phyloP scores from a whole-genome alignment of 1,284 basidiomycete genomes.

The Grifola frondosa region DNA sequence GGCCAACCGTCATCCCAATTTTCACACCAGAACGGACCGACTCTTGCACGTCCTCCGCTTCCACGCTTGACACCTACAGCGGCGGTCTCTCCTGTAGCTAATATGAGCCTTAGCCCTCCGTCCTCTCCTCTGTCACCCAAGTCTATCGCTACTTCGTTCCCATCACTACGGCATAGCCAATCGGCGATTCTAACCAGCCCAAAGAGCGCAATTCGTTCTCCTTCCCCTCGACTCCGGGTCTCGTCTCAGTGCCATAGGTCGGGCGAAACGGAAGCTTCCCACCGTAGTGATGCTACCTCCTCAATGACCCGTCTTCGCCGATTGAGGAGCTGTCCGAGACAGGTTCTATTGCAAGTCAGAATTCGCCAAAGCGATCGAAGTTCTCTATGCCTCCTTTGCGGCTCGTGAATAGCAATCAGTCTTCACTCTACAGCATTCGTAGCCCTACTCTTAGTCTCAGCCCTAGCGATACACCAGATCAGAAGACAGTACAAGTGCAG shows the following conservation, averaged over 20 bases:
- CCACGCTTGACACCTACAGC: neutral
- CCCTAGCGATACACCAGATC: constrained; percentile 32
- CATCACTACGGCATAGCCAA: constrained; percentile 25
- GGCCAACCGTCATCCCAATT: constrained; percentile 7
- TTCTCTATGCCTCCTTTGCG: constrained; percentile 14
- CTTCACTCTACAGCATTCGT: constrained; percentile 9
- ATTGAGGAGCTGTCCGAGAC: constrained; percentile 4
- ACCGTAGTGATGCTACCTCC: constrained; percentile 24
- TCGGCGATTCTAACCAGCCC: constrained; percentile 25
- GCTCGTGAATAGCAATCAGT: constrained; percentile 14
- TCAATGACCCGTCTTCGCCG: too few species aligned
- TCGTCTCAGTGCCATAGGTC: too few species aligned
- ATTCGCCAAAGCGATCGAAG: too few species aligned
- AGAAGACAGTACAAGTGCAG: constrained; percentile 64
- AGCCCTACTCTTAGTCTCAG: constrained; percentile 40
- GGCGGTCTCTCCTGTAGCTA: constrained; percentile 13
- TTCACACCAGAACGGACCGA: too few species aligned
- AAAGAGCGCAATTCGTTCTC: constrained; percentile 10
- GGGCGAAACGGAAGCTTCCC: constrained; percentile 20
- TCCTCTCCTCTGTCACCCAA: constrained; percentile 17
- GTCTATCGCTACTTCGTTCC: constrained; percentile 9
- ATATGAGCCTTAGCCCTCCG: constrained; percentile 18
- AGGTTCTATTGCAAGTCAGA: too few species aligned
- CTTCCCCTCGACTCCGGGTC: constrained; percentile 15
- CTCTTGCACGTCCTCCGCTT: constrained; percentile 2